Conservation (phyloP, 805 yeast genomes). For the Metahyphopichia silvanorum region DNA sequence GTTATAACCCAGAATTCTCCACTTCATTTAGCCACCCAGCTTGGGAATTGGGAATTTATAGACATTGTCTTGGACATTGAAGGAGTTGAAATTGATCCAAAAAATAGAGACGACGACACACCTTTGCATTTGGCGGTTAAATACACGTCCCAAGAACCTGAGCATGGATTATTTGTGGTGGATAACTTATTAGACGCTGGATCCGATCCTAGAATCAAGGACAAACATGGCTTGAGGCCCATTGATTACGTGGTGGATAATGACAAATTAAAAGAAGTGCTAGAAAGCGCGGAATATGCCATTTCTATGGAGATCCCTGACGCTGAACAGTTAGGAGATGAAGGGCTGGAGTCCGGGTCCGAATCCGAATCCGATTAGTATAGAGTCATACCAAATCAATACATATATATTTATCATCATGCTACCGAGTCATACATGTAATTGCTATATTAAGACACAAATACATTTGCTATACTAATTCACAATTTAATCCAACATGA, state of each 20-base stretch:
- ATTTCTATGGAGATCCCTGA: conserved; percentile 33
- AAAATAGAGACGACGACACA: conserved; percentile 75
- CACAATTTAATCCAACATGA: too few relatives aligned
- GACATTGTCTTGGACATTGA: conserved; percentile 81
- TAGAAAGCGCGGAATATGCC: conserved; percentile 85
- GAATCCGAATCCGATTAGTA: conserved; percentile 29
- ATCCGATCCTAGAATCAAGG: conserved; percentile 60
- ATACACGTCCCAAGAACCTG: conserved; percentile 77
- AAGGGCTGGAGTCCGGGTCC: conserved; percentile 34
- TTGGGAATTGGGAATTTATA: conserved; percentile 84
- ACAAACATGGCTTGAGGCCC: conserved; percentile 63
- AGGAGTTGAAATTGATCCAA: conserved; percentile 87
- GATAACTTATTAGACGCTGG: conserved; percentile 91
- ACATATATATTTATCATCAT: conserved; percentile 3
- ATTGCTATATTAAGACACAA: background rate
- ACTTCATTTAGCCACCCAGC: conserved; percentile 74
- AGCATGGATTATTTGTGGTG: conserved; percentile 72
- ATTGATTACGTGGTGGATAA: conserved; percentile 62
- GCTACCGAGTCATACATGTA: background rate
- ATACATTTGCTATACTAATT: conserved; percentile 2
- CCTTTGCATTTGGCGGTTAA: conserved; percentile 86
- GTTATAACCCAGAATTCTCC: conserved; percentile 81
- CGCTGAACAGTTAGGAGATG: conserved; percentile 25
- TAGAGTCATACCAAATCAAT: too few relatives aligned
- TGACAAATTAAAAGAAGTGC: conserved; percentile 53